These are phyloP conservation scores for Pichia exigua DNA, from an alignment of 805 yeast genomes.

Conservation along the genomic window DNA sequence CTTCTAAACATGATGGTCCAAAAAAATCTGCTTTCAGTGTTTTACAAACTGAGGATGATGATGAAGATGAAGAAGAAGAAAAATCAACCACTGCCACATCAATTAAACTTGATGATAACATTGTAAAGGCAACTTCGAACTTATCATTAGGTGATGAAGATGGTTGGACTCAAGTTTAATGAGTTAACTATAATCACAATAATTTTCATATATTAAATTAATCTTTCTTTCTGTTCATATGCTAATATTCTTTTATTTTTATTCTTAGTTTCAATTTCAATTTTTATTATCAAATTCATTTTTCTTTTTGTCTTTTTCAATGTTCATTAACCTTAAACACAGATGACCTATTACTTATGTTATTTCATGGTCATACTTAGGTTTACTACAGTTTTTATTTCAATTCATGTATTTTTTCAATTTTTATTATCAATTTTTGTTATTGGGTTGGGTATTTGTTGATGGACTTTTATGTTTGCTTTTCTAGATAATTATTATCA, in stretches of 20 bases:
- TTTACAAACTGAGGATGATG: constrained; percentile 43
- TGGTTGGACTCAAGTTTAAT: constrained; percentile 30
- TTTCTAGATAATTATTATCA: constrained; percentile 1
- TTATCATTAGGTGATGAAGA: constrained; percentile 32
- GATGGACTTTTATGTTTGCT: not conserved
- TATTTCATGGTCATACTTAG: constrained; percentile 6
- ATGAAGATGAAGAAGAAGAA: constrained; percentile 34
- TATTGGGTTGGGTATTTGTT: constrained; percentile 5
- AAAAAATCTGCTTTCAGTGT: constrained; percentile 43
- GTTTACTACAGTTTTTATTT: not conserved
- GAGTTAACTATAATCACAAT: not conserved
- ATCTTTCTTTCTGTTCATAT: not conserved
- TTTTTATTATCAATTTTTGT: not conserved
- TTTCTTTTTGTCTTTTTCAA: not conserved
- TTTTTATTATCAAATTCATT: not conserved
- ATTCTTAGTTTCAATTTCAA: not conserved
- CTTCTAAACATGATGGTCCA: constrained; percentile 23
- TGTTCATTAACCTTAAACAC: not conserved
- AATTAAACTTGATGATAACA: constrained; percentile 17
- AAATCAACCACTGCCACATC: constrained; percentile 12
- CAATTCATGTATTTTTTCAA: constrained; percentile 1
- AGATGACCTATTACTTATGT: not conserved
- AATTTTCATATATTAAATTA: not conserved
- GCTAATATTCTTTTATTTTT: not conserved
- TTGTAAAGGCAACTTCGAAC: constrained; percentile 31